Base-by-base conservation (phyloP, 805 yeast species). In the Blastobotrys muscicola region DNA sequence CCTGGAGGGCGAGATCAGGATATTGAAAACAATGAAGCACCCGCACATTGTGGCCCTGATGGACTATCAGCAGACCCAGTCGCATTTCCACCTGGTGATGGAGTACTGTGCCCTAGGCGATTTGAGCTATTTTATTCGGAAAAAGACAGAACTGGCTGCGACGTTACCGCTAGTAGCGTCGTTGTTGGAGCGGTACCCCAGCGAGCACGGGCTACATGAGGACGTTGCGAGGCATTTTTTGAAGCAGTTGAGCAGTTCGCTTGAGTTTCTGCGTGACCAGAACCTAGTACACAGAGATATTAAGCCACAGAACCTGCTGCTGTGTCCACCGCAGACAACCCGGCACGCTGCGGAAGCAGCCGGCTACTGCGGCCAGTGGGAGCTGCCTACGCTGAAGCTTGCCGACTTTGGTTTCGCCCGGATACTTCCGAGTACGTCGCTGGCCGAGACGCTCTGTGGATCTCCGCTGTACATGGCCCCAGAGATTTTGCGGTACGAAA, bases 381-480 rank as follows among this genome's bases (percentile, higher is more conserved):
- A 85, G 53, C 68, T 92, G 48, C 98, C 98, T 1, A 74, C 89
- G 8, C 70, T 92, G 50, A 90, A 90, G 62, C 80, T 92, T 47
- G 98, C 98, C 9, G 98, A 92, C 66, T 92, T 92, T 64, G 98
- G 98, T 1, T 92, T 92, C 67, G 98, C 98, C 4, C 72, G 97
- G 49, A 85, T 89, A 58, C 70, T 92, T 55, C 98, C 98, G 5
- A 79, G 84, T 40, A 83, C 97, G 1, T 81, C 95, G 1, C 71
- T 92, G 76, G 97, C 97, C 1, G 98, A 92, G 60, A 92, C 98
- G 1, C 69, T 92, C 52, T 92, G 98, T 70, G 98, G 98, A 1
- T 85, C 95, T 8, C 98, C 98, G 2, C 72, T 92, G 36, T 92
- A 92, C 64, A 92, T 92, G 98, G 98, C 98, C 0, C 98, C 98